Conservation (phyloP, 2,329 filamentous ascomycete genomes). For the Colletotrichum noveboracense region DNA sequence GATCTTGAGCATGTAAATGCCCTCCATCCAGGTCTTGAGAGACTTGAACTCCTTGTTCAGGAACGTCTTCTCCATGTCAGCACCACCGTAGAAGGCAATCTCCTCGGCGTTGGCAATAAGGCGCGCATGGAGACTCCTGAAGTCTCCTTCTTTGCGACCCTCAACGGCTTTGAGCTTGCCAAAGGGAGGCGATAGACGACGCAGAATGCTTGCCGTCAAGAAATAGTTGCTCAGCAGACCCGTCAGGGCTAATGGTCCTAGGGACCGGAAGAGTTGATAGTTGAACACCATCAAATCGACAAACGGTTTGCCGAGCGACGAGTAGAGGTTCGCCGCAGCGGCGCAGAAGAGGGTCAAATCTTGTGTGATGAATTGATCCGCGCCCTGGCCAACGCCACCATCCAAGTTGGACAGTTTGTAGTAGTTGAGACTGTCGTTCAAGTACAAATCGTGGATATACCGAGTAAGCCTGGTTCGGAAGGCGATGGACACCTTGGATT, state of each 20-base stretch:
- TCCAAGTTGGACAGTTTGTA: slow-evolving; percentile 95
- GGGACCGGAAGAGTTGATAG: slow-evolving; percentile 91
- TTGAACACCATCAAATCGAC: slow-evolving; percentile 99
- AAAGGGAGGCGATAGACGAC: slow-evolving; percentile 90
- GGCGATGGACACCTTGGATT: slow-evolving; percentile 97
- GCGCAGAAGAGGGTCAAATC: slow-evolving; percentile 96
- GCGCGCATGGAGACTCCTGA: slow-evolving; percentile 87
- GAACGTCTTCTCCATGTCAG: slow-evolving; percentile 93
- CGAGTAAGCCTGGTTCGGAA: slow-evolving; percentile 93
- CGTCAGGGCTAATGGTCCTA: slow-evolving; percentile 86
- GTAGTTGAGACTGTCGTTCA: slow-evolving; percentile 94
- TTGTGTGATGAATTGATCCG: slow-evolving; percentile 97
- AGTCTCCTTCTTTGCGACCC: slow-evolving; percentile 93
- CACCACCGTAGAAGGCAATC: slow-evolving; percentile 95
- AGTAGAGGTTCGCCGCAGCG: slow-evolving; percentile 90
- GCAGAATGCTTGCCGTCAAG: slow-evolving; percentile 87
- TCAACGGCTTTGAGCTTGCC: slow-evolving; percentile 97
- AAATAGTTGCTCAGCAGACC: slow-evolving; percentile 94
- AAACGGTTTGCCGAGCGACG: slow-evolving; percentile 94
- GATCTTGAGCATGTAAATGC: slow-evolving; percentile 97
- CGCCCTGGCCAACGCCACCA: slow-evolving; percentile 87
- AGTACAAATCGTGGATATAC: slow-evolving; percentile 96
- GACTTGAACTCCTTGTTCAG: slow-evolving; percentile 92
- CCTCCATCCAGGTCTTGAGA: slow-evolving; percentile 95
- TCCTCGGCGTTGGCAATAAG: slow-evolving; percentile 97